Percentiles rank a stretch among this genome's conserved stretches.
Evolutionary conservation across 2,329 filamentous ascomycete species (phyloP).

Genomic region (Venturiaceae sp.): DNA sequence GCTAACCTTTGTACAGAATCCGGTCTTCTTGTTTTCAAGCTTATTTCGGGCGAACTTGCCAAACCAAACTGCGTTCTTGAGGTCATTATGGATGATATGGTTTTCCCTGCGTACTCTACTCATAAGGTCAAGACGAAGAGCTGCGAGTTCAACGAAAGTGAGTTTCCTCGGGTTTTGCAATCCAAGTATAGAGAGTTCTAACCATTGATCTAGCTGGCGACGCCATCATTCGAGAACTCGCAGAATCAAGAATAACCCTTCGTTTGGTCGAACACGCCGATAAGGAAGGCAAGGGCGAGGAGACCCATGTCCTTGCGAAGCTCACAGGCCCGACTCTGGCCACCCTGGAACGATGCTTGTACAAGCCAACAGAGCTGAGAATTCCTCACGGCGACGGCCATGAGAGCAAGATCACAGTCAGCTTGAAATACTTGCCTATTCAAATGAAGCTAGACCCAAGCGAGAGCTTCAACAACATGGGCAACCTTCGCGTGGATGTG

Average conservation of each 20-base stretch:
- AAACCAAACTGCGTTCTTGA: slow-evolving; percentile 70
- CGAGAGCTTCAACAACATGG: slow-evolving; percentile 99
- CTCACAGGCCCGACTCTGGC: slow-evolving; percentile 77
- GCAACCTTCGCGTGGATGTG: slow-evolving; percentile 85
- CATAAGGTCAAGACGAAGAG: slow-evolving; percentile 60
- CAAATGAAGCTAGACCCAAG: slow-evolving; percentile 89
- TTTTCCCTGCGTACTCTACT: slow-evolving; percentile 80
- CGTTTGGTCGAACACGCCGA: slow-evolving; percentile 75
- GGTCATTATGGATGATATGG: slow-evolving; percentile 87
- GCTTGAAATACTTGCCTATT: slow-evolving; percentile 88
- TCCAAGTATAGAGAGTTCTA: too few relatives aligned
- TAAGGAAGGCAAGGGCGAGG: slow-evolving; percentile 55
- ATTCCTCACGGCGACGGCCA: slow-evolving; percentile 71
- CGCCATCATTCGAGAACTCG: slow-evolving; percentile 92
- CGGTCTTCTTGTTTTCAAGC: slow-evolving; percentile 86
- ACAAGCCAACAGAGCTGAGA: slow-evolving; percentile 77
- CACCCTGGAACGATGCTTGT: slow-evolving; percentile 76
- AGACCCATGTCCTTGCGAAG: slow-evolving; percentile 70
- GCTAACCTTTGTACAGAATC: slow-evolving; percentile 53
- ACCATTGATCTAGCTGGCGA: slow-evolving; percentile 55
- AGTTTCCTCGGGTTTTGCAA: slow-evolving; percentile 13
- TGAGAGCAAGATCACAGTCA: slow-evolving; percentile 74
- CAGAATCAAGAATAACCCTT: slow-evolving; percentile 87
- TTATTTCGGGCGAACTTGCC: slow-evolving; percentile 80
- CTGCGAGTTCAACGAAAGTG: slow-evolving; percentile 73